These are phyloP conservation scores for Mortierella alpina DNA, from an alignment of 192 early-diverging fungal genomes.

Conservation along the genomic window DNA sequence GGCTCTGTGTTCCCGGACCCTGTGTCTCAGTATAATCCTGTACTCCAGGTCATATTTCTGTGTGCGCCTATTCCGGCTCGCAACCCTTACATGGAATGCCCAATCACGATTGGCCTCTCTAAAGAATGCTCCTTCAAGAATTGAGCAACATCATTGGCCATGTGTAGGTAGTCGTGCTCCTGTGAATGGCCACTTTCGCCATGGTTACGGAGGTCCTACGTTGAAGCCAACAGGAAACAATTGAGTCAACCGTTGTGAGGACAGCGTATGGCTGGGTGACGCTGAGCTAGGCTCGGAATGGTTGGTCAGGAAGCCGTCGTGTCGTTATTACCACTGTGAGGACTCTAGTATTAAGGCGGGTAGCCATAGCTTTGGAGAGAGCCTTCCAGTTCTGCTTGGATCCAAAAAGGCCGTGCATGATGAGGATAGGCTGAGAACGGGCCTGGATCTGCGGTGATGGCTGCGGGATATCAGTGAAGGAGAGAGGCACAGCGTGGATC, in stretches of 20 bases:
- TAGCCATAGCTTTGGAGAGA: conserved; percentile 78
- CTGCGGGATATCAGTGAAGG: conserved; percentile 27
- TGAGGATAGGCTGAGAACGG: conserved; percentile 65
- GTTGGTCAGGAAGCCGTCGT: background rate
- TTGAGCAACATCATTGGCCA: conserved; percentile 80
- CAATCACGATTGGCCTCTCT: conserved; percentile 72
- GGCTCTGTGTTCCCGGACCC: too few relatives aligned
- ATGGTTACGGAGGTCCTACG: conserved; percentile 91
- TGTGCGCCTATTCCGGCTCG: background rate
- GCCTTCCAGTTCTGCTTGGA: conserved; percentile 95
- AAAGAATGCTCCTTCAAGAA: conserved; percentile 75
- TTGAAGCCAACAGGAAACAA: background rate
- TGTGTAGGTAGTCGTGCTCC: conserved; percentile 76
- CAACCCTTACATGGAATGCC: conserved; percentile 85
- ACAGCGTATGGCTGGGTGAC: background rate
- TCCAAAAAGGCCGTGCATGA: conserved; percentile 94
- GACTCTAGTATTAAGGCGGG: conserved; percentile 70
- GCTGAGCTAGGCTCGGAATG: background rate
- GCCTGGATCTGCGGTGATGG: conserved; percentile 14
- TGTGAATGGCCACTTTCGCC: conserved; percentile 84
- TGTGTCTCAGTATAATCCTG: too few relatives aligned
- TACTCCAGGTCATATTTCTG: background rate
- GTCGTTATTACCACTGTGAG: conserved; percentile 65
- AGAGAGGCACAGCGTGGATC: conserved; percentile 21
- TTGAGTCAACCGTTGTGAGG: background rate